Evolutionary conservation across 148 eudicot genomes (phyloP).

Genomic region (Vaccinium macrocarpon): DNA sequence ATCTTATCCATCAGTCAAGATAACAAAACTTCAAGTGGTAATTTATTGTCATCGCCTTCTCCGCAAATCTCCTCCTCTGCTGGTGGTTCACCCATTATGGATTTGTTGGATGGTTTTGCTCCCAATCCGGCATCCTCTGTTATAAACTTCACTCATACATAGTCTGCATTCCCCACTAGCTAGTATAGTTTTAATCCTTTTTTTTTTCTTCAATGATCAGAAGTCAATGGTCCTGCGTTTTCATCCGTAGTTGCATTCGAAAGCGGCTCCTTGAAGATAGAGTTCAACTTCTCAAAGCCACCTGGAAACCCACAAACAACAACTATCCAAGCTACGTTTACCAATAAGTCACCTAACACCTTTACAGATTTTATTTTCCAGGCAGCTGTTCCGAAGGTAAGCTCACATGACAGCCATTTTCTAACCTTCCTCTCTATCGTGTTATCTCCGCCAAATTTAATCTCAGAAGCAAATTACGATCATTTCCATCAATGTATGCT

Average conservation of each 20-base stretch:
- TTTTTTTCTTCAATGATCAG: conserved; percentile 35
- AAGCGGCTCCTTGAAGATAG: conserved; percentile 74
- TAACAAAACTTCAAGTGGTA: conserved; percentile 39
- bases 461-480: background rate
- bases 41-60: conserved; percentile 48
- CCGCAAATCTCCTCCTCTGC: conserved; percentile 41
- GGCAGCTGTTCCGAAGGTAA: conserved; percentile 99
- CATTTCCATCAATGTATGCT: background rate
- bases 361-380: conserved; percentile 81
- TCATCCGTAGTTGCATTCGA: conserved; percentile 81
- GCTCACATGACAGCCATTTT: background rate
- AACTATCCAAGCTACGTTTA: conserved; percentile 62
- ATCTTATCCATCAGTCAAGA: conserved; percentile 54
- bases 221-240: conserved; percentile 56
- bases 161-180: background rate
- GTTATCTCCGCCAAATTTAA: background rate
- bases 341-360: conserved; percentile 54
- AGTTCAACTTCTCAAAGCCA: conserved; percentile 72
- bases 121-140: conserved; percentile 41
- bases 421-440: background rate
- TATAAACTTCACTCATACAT: conserved; percentile 15
- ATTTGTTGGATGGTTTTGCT: conserved; percentile 76
- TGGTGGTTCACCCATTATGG: conserved; percentile 59
- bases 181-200: conserved; percentile 16
- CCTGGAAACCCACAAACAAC: conserved; percentile 69